Evolutionary conservation across 1,284 basidiomycete species (phyloP).

Genomic region (Puccinia horiana): DNA sequence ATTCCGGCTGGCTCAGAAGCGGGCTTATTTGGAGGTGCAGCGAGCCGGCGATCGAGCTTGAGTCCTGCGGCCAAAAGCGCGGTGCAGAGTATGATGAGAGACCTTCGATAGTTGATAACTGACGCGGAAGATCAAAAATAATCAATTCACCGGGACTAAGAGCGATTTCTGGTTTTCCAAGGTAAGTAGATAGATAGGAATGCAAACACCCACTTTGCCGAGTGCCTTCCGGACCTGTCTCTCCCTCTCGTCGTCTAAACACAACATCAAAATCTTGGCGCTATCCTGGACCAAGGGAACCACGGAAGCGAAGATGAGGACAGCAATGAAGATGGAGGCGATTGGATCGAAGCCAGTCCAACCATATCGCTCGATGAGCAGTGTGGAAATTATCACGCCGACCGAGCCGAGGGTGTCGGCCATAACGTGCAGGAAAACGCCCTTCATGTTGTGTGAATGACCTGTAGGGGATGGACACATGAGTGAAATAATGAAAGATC

Average conservation of each 20-base stretch:
- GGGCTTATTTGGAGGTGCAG: constrained; percentile 79
- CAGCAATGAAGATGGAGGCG: constrained; percentile 92
- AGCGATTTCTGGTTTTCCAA: not conserved
- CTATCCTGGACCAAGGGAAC: constrained; percentile 92
- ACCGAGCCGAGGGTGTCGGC: constrained; percentile 73
- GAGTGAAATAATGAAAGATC: constrained; percentile 61
- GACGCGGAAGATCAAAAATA: constrained; percentile 4
- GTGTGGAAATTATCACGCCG: constrained; percentile 96
- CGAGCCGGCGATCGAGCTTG: constrained; percentile 78
- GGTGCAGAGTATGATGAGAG: constrained; percentile 76
- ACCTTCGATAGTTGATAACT: constrained; percentile 71
- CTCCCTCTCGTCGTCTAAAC: constrained; percentile 72
- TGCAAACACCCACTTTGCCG: constrained; percentile 68
- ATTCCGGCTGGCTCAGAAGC: constrained; percentile 50
- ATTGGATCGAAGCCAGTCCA: constrained; percentile 99
- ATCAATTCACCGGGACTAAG: constrained; percentile 23
- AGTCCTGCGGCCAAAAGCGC: constrained; percentile 95
- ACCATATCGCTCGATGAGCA: constrained; percentile 94
- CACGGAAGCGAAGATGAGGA: constrained; percentile 91
- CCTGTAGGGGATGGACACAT: constrained; percentile 58
- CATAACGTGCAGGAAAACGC: constrained; percentile 78
- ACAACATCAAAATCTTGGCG: constrained; percentile 81
- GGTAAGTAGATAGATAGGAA: constrained; percentile 29
- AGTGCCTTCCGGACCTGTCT: constrained; percentile 71
- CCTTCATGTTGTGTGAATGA: constrained; percentile 98